Percentiles rank a stretch among this genome's conserved stretches.
Evolutionary conservation across 768 basidiomycete genomes (phyloP).

Genomic region (Mycena alexandri): DNA sequence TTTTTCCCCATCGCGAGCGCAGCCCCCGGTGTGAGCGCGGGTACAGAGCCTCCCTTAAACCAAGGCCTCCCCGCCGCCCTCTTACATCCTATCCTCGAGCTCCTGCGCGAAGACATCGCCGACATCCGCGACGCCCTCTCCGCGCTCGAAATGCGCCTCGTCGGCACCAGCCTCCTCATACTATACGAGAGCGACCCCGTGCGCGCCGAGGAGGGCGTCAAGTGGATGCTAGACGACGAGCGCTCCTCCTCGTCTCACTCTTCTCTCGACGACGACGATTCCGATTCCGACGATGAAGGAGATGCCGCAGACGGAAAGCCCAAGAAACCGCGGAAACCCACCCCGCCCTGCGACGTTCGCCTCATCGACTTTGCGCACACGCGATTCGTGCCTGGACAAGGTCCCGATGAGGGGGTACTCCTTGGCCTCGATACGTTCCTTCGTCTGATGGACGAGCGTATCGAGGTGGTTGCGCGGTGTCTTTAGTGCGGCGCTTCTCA

Average conservation of each 20-base stretch:
- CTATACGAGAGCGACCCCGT: slow-evolving; percentile 73
- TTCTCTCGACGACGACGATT: slow-evolving; percentile 40
- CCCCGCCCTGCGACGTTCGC: slow-evolving; percentile 72
- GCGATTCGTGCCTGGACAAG: slow-evolving; percentile 71
- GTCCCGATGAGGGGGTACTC: slow-evolving; percentile 85
- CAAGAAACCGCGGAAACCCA: slow-evolving; percentile 47
- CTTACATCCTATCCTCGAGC: slow-evolving; percentile 70
- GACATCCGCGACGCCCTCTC: slow-evolving; percentile 65
- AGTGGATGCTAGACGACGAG: slow-evolving; percentile 43
- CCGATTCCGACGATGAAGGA: slow-evolving; percentile 51
- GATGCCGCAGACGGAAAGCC: slow-evolving; percentile 26
- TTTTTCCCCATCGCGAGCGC: slow-evolving; percentile 76
- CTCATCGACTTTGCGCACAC: slow-evolving; percentile 98
- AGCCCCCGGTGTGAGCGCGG: too few relatives aligned
- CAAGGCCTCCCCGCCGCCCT: slow-evolving; percentile 68
- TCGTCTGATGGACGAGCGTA: slow-evolving; percentile 69
- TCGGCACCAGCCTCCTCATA: slow-evolving; percentile 85
- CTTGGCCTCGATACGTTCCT: slow-evolving; percentile 78
- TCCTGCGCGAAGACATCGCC: slow-evolving; percentile 64
- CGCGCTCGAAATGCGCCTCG: slow-evolving; percentile 78
- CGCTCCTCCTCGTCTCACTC: slow-evolving; percentile 10
- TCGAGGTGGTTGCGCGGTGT: slow-evolving; percentile 53
- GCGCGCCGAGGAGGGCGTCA: slow-evolving; percentile 56
- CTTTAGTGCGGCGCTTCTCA: neutral
- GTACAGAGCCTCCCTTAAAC: too few relatives aligned